Evolutionary conservation across 2,329 filamentous ascomycete genomes (phyloP), one percentile per base, ranked within the genome.

Genomic region (Phialocephala sp.): DNA sequence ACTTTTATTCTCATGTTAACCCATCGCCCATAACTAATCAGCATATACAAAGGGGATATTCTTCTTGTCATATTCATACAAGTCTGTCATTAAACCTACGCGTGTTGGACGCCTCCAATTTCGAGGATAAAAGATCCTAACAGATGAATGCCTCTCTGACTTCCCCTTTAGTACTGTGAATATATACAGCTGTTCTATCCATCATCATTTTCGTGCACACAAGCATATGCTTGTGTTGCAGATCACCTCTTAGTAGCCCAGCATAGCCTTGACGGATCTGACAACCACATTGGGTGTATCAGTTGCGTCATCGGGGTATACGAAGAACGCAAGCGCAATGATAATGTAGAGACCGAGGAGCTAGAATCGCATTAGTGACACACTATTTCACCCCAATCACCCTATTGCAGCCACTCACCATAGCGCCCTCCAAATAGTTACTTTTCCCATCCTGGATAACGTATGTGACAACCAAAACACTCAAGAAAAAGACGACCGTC

Each of bases 351-450:
- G 73, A 41, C 76, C 76, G 41, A 77, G 71, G 18, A 77, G 84
- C 87, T 94, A 93, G 35, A 37, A 27, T 45, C 18, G 20, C 24
- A n/a, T 27, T 22, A 37, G 27, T 12, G 18, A 35, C 2, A 58
- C 64, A 41, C 54, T 45, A 18, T 24, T 22, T 32, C 6, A 32
- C 27, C 3, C 27, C n/a, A 45, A 58, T 43, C 8, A 20, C 22
- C 3, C 24, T 41, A 43, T 45, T 24, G 36, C 18, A 35, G 9
- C 27, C 56, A 62, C 66, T 66, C 37, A 68, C 66, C 86, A 94
- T 91, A 57, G 90, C 90, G 54, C 91, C 91, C 77, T 94, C 91
- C 24, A 94, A 85, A 72, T 93, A 94, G 78, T 94, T 95, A 15
- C 89, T 92, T 78, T 91, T 92, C 73, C 92, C 92, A 74, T 94